Conservation (phyloP, 768 basidiomycete species). For the Leccinum variicolor region DNA sequence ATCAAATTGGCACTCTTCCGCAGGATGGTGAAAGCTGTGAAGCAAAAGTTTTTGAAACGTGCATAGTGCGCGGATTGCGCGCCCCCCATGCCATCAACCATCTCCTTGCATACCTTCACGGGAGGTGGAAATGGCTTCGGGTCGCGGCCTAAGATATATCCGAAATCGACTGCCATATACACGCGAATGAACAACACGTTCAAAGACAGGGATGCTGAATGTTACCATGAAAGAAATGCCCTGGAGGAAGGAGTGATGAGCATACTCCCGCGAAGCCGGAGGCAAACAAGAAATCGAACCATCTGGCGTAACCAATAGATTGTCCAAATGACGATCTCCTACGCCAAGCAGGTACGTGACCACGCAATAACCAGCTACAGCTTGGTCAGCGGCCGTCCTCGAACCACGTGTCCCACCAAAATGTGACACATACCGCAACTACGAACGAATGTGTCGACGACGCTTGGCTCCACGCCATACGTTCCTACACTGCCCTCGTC, state of each 20-base stretch:
- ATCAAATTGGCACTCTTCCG: slow-evolving; percentile 97
- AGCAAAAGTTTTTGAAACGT: slow-evolving; percentile 94
- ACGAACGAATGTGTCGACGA: slow-evolving; percentile 93
- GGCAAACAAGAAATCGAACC: slow-evolving; percentile 42
- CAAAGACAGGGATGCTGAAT: background rate
- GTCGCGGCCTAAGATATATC: slow-evolving; percentile 95
- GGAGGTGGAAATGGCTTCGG: slow-evolving; percentile 98
- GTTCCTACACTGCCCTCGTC: slow-evolving; percentile 95
- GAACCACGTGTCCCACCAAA: background rate
- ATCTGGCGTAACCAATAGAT: slow-evolving; percentile 88
- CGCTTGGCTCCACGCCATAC: slow-evolving; percentile 89
- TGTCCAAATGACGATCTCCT: slow-evolving; percentile 95
- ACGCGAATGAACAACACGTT: slow-evolving; percentile 8
- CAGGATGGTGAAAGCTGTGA: slow-evolving; percentile 95
- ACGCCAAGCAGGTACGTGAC: slow-evolving; percentile 96
- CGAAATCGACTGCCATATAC: slow-evolving; percentile 78
- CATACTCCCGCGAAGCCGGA: background rate
- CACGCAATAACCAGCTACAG: slow-evolving; percentile 92
- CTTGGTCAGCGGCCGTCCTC: slow-evolving; percentile 12
- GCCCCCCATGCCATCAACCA: slow-evolving; percentile 99
- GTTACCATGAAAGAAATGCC: slow-evolving; percentile 95
- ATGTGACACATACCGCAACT: slow-evolving; percentile 76
- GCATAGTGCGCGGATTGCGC: slow-evolving; percentile 92
- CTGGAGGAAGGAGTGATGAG: slow-evolving; percentile 31
- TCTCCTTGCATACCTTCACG: slow-evolving; percentile 98